Conservation (phyloP, 2,329 filamentous ascomycete genomes). For the Pestalotiopsis sp. region DNA sequence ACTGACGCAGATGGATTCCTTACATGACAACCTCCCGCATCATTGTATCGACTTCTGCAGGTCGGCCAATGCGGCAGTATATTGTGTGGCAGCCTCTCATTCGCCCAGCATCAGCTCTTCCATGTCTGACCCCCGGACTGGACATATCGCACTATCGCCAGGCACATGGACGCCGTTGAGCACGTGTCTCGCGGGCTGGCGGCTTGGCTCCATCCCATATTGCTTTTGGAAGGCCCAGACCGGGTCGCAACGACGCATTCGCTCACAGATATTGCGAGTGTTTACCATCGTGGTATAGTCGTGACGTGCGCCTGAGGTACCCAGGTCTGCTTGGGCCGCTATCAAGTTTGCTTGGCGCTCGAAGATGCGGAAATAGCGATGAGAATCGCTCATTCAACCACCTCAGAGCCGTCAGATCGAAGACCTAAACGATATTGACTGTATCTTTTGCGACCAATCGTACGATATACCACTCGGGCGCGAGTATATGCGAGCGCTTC, state of each 20-base stretch:
- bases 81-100: slow-evolving; percentile 34
- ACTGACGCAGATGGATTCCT: not conserved
- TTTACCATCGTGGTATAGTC: not conserved
- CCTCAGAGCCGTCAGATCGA: not conserved
- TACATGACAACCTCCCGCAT: not conserved
- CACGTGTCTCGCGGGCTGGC: slow-evolving; percentile 6
- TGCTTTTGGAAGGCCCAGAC: not conserved
- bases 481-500: not conserved
- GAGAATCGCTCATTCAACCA: not conserved
- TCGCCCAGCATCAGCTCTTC: slow-evolving; percentile 25
- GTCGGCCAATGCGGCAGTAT: slow-evolving; percentile 26
- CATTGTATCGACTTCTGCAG: slow-evolving; percentile 30
- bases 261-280: not conserved
- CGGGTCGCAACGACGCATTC: not conserved
- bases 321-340: not conserved
- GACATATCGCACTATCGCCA: slow-evolving; percentile 24
- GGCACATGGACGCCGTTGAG: slow-evolving; percentile 23
- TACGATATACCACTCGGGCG: not conserved
- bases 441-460: not conserved
- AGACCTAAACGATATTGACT: not conserved
- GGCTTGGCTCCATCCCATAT: not conserved
- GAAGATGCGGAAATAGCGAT: not conserved
- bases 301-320: not conserved
- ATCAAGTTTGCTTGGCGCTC: not conserved
- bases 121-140: slow-evolving; percentile 29